Conservation (phyloP, 139 green algal genomes). For the Pseudopediastrum boryanum region DNA sequence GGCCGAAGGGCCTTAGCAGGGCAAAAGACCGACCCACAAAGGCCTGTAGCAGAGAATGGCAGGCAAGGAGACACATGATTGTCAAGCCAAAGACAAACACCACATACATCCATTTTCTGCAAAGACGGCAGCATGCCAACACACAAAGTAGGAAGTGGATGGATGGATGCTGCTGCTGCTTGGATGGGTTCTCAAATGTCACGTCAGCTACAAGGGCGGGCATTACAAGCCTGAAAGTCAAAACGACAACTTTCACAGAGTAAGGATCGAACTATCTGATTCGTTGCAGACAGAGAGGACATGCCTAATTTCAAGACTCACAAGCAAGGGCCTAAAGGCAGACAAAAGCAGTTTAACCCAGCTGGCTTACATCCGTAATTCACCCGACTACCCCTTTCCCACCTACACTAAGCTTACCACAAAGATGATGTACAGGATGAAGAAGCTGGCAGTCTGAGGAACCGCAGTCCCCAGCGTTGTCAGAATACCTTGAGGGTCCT, state of each 20-base stretch:
- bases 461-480: constrained; percentile 60
- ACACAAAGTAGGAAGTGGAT: too few species aligned
- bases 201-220: too few species aligned
- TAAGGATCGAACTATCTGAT: not conserved
- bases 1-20: constrained; percentile 22
- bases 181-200: not conserved
- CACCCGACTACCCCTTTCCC: not conserved
- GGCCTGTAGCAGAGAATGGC: not conserved
- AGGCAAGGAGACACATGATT: not conserved
- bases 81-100: not conserved
- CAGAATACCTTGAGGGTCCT: not conserved
- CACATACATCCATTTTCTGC: not conserved
- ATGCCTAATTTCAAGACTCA: not conserved
- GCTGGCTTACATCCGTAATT: not conserved
- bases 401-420: constrained; percentile 11
- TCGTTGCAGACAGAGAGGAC: not conserved
- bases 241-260: not conserved
- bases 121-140: too few species aligned
- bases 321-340: too few species aligned
- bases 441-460: constrained; percentile 80
- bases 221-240: too few species aligned
- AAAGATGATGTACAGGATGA: constrained; percentile 74
- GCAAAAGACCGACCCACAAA: constrained; percentile 26
- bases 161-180: not conserved
- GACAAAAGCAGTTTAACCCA: not conserved